Percentiles rank a stretch among this genome's conserved stretches.
phyloP scores from a whole-genome alignment of 768 basidiomycete genomes.

The Rhodotorula taiwanensis region DNA sequence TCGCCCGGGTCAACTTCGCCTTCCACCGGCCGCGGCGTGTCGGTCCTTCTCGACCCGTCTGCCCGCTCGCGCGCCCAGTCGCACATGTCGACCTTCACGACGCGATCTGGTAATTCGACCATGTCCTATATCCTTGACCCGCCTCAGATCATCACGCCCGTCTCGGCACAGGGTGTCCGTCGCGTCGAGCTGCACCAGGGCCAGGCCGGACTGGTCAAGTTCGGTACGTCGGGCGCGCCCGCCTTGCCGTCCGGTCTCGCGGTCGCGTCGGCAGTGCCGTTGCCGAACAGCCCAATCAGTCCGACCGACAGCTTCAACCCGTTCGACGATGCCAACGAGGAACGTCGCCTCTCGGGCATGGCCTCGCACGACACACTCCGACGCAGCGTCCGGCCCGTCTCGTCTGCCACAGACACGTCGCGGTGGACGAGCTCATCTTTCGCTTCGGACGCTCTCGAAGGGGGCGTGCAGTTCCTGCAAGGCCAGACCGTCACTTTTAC shows the following conservation, averaged over 20 bases:
- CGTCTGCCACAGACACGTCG: slow-evolving; percentile 8
- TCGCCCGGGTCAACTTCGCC: background rate
- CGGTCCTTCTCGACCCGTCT: slow-evolving; percentile 14
- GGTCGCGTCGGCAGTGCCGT: background rate
- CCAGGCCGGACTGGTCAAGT: slow-evolving; percentile 23
- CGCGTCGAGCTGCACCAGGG: slow-evolving; percentile 32
- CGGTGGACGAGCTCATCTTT: slow-evolving; percentile 28
- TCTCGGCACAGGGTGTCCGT: slow-evolving; percentile 20
- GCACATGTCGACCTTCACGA: slow-evolving; percentile 29
- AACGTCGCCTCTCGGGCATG: background rate
- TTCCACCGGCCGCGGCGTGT: slow-evolving; percentile 15
- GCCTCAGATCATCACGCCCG: slow-evolving; percentile 42
- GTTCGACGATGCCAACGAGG: slow-evolving; percentile 25
- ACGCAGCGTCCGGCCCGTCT: background rate
- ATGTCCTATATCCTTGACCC: slow-evolving; percentile 43
- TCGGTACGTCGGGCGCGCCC: background rate
- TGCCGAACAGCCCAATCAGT: background rate
- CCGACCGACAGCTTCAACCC: slow-evolving; percentile 12
- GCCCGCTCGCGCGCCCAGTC: slow-evolving; percentile 2
- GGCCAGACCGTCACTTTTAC: slow-evolving; percentile 31
- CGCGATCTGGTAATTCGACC: slow-evolving; percentile 31
- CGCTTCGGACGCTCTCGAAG: slow-evolving; percentile 1
- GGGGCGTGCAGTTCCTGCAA: slow-evolving; percentile 24
- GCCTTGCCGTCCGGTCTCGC: background rate
- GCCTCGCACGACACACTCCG: slow-evolving; percentile 1